Evolutionary conservation across 2,329 filamentous ascomycete species (phyloP).

Genomic region (Paraconiothyrium sp.): DNA sequence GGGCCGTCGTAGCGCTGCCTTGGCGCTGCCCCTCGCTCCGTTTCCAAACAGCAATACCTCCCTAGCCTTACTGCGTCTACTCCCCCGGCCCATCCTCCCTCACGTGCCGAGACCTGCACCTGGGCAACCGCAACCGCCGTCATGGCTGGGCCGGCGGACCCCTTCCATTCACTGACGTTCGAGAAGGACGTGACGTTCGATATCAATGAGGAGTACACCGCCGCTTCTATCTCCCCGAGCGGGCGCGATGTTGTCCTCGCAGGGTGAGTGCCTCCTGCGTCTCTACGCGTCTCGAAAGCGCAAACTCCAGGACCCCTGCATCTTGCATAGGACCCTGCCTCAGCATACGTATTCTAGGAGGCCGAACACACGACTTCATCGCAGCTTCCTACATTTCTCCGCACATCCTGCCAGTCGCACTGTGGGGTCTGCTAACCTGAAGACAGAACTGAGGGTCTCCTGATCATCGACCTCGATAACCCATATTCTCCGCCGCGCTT

Average conservation of each 20-base stretch:
- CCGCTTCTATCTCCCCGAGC: constrained; percentile 90
- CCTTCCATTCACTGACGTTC: constrained; percentile 88
- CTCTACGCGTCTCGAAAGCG: neutral
- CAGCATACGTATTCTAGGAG: neutral
- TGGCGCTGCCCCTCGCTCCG: neutral
- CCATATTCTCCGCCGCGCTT: constrained; percentile 87
- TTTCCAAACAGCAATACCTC: constrained; percentile 1
- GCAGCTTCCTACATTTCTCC: neutral
- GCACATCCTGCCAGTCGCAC: neutral
- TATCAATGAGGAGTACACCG: constrained; percentile 80
- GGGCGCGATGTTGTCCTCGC: constrained; percentile 90
- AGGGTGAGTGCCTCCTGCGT: constrained; percentile 60
- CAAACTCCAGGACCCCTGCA: neutral
- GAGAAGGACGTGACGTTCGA: constrained; percentile 85
- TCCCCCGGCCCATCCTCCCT: constrained; percentile 16
- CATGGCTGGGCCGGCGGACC: constrained; percentile 54
- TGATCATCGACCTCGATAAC: constrained; percentile 91
- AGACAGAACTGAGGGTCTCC: constrained; percentile 78
- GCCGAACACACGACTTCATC: neutral
- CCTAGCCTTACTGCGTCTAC: neutral
- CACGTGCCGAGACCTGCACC: constrained; percentile 24
- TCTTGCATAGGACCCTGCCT: neutral
- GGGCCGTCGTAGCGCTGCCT: neutral
- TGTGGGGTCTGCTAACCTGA: constrained; percentile 1
- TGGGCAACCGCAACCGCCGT: constrained; percentile 22